A percentile compares a stretch with the other conserved stretches of the same genome.
phyloP scores from a whole-genome alignment of 2,329 filamentous ascomycete species.

The Verticillium longisporum region DNA sequence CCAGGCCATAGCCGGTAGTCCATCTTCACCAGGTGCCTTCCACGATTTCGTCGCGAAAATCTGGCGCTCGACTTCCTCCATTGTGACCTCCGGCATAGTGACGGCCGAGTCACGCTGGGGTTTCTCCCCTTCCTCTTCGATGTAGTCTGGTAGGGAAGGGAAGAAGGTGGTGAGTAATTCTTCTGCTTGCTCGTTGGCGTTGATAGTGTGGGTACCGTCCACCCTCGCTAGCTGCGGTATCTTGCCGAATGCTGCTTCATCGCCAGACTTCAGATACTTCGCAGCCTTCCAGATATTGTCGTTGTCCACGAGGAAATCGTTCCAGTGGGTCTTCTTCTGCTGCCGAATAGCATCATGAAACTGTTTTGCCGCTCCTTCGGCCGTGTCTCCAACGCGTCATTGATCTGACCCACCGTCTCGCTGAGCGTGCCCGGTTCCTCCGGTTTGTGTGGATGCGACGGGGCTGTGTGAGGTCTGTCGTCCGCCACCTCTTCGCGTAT shows the following conservation, averaged over 20 bases:
- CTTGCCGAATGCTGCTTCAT: conserved; percentile 15
- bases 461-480: conserved; percentile 18
- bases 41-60: conserved; percentile 12
- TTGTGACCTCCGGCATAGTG: conserved; percentile 10
- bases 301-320: conserved; percentile 18
- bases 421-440: conserved; percentile 18
- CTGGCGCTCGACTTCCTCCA: conserved; percentile 14
- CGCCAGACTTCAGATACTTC: conserved; percentile 17
- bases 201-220: conserved; percentile 10
- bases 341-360: conserved; percentile 18
- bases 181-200: conserved; percentile 10
- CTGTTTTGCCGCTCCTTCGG: conserved; percentile 14
- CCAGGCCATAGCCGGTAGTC: conserved; percentile 11
- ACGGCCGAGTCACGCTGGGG: conserved; percentile 6
- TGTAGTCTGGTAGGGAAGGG: conserved; percentile 11
- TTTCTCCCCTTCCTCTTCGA: conserved; percentile 13
- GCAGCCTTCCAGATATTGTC: conserved; percentile 21
- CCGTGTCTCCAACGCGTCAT: conserved; percentile 8
- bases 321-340: conserved; percentile 18
- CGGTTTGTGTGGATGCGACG: conserved; percentile 17
- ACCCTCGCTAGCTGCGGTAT: conserved; percentile 14
- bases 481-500: conserved; percentile 22
- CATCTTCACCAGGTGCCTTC: conserved; percentile 15
- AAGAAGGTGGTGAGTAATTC: conserved; percentile 15
- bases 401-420: background rate